Evolutionary conservation across 2,329 filamentous ascomycete species (phyloP), one percentile per base, ranked within the genome.

Genomic region (Clarireedia homoeocarpa): DNA sequence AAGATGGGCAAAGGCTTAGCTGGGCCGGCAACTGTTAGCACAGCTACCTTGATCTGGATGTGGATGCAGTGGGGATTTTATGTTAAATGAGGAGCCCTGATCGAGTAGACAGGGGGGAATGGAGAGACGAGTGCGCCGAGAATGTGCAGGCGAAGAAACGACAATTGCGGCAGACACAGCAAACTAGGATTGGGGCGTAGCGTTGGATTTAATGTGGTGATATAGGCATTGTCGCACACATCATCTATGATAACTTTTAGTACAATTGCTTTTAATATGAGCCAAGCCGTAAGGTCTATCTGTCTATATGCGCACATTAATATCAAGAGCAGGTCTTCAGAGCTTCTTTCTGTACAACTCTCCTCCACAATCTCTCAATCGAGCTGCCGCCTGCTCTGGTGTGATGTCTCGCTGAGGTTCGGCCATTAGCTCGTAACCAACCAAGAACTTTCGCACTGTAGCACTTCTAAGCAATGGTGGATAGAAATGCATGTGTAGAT

Each of bases 321-420:
- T 6, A 14, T 12, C 17, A 26, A 45, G 2, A 45, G 17, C 20
- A 20, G 2, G 6, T 3, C 27, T 50, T 48, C 61, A 57, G 52
- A 68, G 58, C 15, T 56, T 48, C 55, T 86, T 90, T 62, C 94
- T 82, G 69, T 99, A 97, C 60, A 99, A 74, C 69, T 89, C 83
- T 15, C 91, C 91, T 3, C 84, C 88, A 61, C 90, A 91, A 57
- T 79, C 62, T 88, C 67, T 82, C 58, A 99, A 74, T 50, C 84
- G 83, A 26, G 83, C 84, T 14, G 94, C 88, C 1, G 94, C 94
- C 73, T 97, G 94, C 73, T 99, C 94, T 0, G 94, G 92, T 0
- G 94, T 99, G 66, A 99, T 97, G 70, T 99, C 94, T 58, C 94
- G 82, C 73, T 99, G 94, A n/a, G 94, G 92, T 74, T 99, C 94